Evolutionary conservation across 306 rosid genomes (phyloP), one percentile per base, ranked within the genome.

Genomic region (Astragalus glycyphyllos): DNA sequence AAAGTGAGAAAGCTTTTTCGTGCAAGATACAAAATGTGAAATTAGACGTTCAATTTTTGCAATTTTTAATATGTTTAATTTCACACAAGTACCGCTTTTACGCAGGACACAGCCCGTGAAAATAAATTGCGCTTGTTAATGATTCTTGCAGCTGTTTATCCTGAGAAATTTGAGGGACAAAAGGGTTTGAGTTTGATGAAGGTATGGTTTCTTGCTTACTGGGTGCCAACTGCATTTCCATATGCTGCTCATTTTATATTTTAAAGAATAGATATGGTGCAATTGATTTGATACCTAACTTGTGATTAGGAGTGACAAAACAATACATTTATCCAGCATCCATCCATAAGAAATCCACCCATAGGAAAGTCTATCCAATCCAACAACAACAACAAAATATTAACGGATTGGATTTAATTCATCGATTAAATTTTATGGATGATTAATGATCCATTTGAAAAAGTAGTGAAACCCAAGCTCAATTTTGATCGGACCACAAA

Each of bases 161-260:
- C 99, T 57, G 96, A 91, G 79, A 94, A 94, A 86, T 84, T 91
- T 58, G 96, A 91, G 58, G 95, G 96, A 46, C 96, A 94, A 81
- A 94, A 91, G 83, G 97, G 99, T 75, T 81, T 44, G 71, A 90
- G 86, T 84, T 77, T 94, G 82, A 91, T 89, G 92, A 87, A 79
- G 97, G 99, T 94, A 16, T 75, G 79, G 80, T 70, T 64, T 61
- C 49, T 41, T 67, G 58, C 45, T 53, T 72, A 46, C 16, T 72
- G 15, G 71, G 8, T 34, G 49, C 73, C 58, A 47, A 55, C 46
- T 57, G 40, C 47, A 29, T 77, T 69, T 49, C 40, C 37, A 14
- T 20, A 61, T 45, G 32, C 34, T 58, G 47, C 40, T 71, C 79
- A 58, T 37, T 67, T 38, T 7, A 8, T 26, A 11, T 51, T 60